Conservation (phyloP, 2,329 filamentous ascomycete genomes). For the Biscogniauxia mediterranea region DNA sequence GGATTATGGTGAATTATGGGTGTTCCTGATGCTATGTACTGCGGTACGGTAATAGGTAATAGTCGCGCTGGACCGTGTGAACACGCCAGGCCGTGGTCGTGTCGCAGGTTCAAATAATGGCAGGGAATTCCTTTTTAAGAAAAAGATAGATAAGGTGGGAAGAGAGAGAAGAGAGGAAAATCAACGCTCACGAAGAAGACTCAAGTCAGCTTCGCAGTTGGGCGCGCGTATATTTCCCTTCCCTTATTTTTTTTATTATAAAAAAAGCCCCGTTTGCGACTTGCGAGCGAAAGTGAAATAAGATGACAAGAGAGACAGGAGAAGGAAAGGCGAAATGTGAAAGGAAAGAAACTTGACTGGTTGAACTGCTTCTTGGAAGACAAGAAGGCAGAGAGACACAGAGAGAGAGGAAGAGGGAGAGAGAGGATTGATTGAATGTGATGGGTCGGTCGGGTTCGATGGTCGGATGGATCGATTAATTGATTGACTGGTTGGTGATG, state of each 20-base stretch:
- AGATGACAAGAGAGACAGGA: slow-evolving; percentile 5
- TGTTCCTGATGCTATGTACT: slow-evolving; percentile 16
- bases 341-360: background rate
- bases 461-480: slow-evolving; percentile 25
- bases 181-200: slow-evolving; percentile 10
- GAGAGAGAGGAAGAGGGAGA: slow-evolving; percentile 3
- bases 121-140: slow-evolving; percentile 10
- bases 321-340: slow-evolving; percentile 5
- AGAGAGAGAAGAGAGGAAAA: slow-evolving; percentile 6
- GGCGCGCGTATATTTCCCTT: slow-evolving; percentile 7
- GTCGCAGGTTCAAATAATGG: slow-evolving; percentile 13
- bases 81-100: slow-evolving; percentile 6
- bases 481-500: slow-evolving; percentile 18
- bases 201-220: slow-evolving; percentile 9
- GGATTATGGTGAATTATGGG: slow-evolving; percentile 14
- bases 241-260: too few species aligned
- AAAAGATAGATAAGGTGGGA: background rate
- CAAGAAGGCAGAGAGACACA: background rate
- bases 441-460: slow-evolving; percentile 20
- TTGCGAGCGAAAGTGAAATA: slow-evolving; percentile 17
- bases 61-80: slow-evolving; percentile 8
- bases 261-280: slow-evolving; percentile 7
- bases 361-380: background rate
- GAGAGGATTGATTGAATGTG: slow-evolving; percentile 8
- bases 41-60: slow-evolving; percentile 9